These are phyloP conservation scores for Cubamyces sp. DNA, from an alignment of 768 basidiomycete species.

Conservation along the genomic window DNA sequence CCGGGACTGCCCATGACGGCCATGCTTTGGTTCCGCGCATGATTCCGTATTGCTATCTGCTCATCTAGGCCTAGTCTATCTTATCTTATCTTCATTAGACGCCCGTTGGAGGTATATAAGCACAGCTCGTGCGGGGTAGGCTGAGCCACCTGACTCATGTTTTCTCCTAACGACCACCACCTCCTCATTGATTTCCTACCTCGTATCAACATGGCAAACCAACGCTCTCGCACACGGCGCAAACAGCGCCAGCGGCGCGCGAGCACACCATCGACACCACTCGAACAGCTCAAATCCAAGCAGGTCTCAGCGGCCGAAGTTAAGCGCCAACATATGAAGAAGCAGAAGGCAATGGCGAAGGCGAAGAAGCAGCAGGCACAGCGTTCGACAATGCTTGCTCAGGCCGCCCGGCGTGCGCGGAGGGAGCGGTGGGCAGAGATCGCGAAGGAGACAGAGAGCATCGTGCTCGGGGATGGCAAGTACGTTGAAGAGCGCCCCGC, in stretches of 20 bases:
- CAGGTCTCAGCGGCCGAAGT: conserved; percentile 14
- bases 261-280: conserved; percentile 17
- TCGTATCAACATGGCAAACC: conserved; percentile 19
- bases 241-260: conserved; percentile 19
- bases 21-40: background rate
- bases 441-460: conserved; percentile 42
- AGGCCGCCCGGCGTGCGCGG: conserved; percentile 17
- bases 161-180: conserved; percentile 9
- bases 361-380: background rate
- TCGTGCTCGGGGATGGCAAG: conserved; percentile 46
- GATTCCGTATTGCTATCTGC: background rate
- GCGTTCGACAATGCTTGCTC: background rate
- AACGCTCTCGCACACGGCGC: conserved; percentile 13
- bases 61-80: background rate
- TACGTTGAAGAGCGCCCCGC: conserved; percentile 40
- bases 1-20: background rate
- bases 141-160: conserved; percentile 7
- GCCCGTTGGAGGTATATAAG: conserved; percentile 3
- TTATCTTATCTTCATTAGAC: conserved; percentile 5
- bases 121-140: background rate
- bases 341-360: conserved; percentile 10
- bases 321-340: conserved; percentile 14
- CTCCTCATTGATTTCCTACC: conserved; percentile 1
- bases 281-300: conserved; percentile 17
- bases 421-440: conserved; percentile 37